A percentile compares a stretch with the other conserved stretches of the same genome.
phyloP scores from a whole-genome alignment of 352 stramenopile species.

The Phytophthora parvispora region DNA sequence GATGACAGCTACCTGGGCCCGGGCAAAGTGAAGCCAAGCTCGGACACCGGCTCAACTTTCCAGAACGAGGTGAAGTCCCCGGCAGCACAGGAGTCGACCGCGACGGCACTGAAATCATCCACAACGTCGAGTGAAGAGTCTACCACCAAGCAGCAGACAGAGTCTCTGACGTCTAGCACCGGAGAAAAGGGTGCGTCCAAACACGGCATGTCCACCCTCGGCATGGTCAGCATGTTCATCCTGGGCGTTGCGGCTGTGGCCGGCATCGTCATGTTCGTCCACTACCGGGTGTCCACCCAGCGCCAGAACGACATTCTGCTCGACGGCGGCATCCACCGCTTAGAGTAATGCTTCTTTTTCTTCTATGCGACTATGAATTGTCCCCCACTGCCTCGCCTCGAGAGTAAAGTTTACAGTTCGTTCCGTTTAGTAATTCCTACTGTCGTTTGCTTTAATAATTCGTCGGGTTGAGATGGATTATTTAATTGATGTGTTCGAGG shows the following conservation, averaged over 20 bases:
- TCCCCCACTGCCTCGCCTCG: neutral
- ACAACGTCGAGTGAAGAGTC: neutral
- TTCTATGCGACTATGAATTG: conserved; percentile 13
- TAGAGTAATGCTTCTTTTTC: no score
- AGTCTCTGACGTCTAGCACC: conserved; percentile 20
- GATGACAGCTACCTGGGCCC: conserved; percentile 12
- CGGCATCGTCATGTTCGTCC: conserved; percentile 60
- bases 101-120: neutral
- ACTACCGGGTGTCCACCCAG: conserved; percentile 68
- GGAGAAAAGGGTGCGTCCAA: conserved; percentile 7
- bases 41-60: conserved; percentile 38
- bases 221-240: conserved; percentile 63
- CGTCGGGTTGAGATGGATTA: no score
- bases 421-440: no score
- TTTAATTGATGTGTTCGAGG: no score
- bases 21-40: conserved; percentile 42
- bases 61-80: conserved; percentile 24
- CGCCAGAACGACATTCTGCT: conserved; percentile 74
- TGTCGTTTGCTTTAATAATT: neutral
- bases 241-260: conserved; percentile 57
- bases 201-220: conserved; percentile 47
- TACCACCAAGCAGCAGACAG: conserved; percentile 10
- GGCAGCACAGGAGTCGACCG: conserved; percentile 4
- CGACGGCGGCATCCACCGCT: conserved; percentile 44
- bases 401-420: conserved; percentile 4